phyloP scores from a whole-genome alignment of 495 filamentous ascomycete genomes.

The Penicillium tannophilum region DNA sequence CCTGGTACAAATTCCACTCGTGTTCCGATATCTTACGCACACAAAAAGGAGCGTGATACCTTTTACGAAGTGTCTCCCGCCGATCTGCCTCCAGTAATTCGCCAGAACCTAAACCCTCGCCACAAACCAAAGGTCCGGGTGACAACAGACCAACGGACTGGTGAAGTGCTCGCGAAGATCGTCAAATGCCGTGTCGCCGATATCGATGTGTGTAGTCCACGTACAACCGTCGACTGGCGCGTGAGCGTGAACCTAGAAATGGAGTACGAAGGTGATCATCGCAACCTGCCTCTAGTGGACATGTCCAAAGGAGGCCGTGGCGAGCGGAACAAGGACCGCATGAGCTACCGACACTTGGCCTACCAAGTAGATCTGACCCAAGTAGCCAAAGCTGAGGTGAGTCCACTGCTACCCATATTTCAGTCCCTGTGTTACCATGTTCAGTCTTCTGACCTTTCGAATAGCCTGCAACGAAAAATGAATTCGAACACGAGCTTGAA shows the following conservation, averaged over 20 bases:
- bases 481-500: slow-evolving; percentile 88
- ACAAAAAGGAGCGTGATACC: slow-evolving; percentile 76
- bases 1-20: slow-evolving; percentile 47
- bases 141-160: slow-evolving; percentile 72
- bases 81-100: slow-evolving; percentile 55
- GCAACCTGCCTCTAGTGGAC: slow-evolving; percentile 49
- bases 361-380: slow-evolving; percentile 92
- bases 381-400: slow-evolving; percentile 66
- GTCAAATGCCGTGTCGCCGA: slow-evolving; percentile 87
- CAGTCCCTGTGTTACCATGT: slow-evolving; percentile 5
- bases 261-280: slow-evolving; percentile 71
- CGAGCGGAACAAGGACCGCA: slow-evolving; percentile 78
- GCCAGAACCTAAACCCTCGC: slow-evolving; percentile 57
- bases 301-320: slow-evolving; percentile 40
- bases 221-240: slow-evolving; percentile 75
- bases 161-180: slow-evolving; percentile 75
- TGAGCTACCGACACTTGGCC: slow-evolving; percentile 81
- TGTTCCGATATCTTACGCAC: slow-evolving; percentile 75
- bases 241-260: slow-evolving; percentile 91
- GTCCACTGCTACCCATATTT: slow-evolving; percentile 19
- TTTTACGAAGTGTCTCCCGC: slow-evolving; percentile 75
- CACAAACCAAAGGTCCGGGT: slow-evolving; percentile 73
- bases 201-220: slow-evolving; percentile 75
- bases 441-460: slow-evolving; percentile 21
- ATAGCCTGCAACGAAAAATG: slow-evolving; percentile 44